These are phyloP conservation scores for Arachis monticola DNA, from an alignment of 331 rosid genomes.

Conservation along the genomic window DNA sequence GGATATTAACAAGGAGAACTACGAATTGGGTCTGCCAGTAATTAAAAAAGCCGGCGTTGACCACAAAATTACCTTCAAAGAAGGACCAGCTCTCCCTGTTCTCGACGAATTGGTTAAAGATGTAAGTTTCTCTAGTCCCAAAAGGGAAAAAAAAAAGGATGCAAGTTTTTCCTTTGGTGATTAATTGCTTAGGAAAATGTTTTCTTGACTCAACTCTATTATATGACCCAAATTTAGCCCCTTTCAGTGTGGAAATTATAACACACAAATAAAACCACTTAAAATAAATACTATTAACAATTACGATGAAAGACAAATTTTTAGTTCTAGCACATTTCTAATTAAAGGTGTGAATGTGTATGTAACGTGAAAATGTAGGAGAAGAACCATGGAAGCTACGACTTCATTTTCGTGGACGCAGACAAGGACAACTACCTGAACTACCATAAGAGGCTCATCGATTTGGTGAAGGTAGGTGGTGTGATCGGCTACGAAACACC, in stretches of 20 bases:
- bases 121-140: conserved; percentile 45
- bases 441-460: conserved; percentile 85
- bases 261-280: neutral
- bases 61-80: conserved; percentile 89
- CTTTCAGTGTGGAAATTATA: too few relatives aligned
- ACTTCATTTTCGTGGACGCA: conserved; percentile 89
- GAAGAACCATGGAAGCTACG: conserved; percentile 77
- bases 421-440: conserved; percentile 93
- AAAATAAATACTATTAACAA: neutral
- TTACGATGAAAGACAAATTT: neutral
- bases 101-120: conserved; percentile 75
- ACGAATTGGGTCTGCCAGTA: conserved; percentile 76
- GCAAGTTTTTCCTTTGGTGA: too few relatives aligned
- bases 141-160: too few relatives aligned
- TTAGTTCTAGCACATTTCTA: neutral
- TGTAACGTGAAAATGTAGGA: conserved; percentile 52
- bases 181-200: too few relatives aligned
- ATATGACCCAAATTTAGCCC: neutral
- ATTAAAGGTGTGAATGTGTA: neutral
- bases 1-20: conserved; percentile 87
- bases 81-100: conserved; percentile 93
- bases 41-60: conserved; percentile 87
- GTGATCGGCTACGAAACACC: conserved; percentile 94
- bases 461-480: conserved; percentile 82
- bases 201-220: too few relatives aligned